Evolutionary conservation across 192 early-diverging fungal species (phyloP).

Genomic region (Radiomyces spectabilis): DNA sequence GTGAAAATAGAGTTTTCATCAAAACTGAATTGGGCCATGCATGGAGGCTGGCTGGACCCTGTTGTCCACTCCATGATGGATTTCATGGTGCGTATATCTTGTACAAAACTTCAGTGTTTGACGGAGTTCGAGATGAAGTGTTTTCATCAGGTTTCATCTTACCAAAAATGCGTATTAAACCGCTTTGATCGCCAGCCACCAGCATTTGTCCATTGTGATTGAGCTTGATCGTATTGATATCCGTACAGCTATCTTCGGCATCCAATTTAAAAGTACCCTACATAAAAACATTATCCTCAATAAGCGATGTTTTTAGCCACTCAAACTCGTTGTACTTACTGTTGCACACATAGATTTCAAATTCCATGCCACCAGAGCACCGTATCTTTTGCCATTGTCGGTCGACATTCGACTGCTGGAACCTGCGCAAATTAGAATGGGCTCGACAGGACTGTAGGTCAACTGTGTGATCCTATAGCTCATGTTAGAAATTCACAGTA

Average conservation of each 20-base stretch:
- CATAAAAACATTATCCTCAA: neutral
- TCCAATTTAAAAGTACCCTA: constrained; percentile 30
- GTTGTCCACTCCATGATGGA: constrained; percentile 49
- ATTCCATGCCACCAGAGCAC: constrained; percentile 43
- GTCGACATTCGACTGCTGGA: constrained; percentile 11
- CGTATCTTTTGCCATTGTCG: constrained; percentile 13
- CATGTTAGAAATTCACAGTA: no score
- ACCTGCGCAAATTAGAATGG: constrained; percentile 44
- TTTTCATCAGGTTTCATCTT: constrained; percentile 5
- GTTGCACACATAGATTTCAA: constrained; percentile 45
- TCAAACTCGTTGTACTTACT: constrained; percentile 15
- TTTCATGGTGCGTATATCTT: constrained; percentile 44
- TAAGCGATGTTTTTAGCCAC: neutral
- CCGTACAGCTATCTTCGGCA: constrained; percentile 9
- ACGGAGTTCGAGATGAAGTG: no score
- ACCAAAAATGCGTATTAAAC: constrained; percentile 48
- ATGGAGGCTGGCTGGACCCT: constrained; percentile 19
- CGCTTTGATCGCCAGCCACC: constrained; percentile 43
- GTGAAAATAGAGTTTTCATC: constrained; percentile 53
- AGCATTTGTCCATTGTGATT: constrained; percentile 60
- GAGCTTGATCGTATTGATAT: constrained; percentile 46
- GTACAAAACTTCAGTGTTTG: no score
- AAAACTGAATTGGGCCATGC: constrained; percentile 53
- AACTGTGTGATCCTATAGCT: constrained; percentile 35
- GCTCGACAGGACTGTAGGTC: constrained; percentile 44